Conservation (phyloP, 192 early-diverging fungal species). For the Coemansia umbellata region DNA sequence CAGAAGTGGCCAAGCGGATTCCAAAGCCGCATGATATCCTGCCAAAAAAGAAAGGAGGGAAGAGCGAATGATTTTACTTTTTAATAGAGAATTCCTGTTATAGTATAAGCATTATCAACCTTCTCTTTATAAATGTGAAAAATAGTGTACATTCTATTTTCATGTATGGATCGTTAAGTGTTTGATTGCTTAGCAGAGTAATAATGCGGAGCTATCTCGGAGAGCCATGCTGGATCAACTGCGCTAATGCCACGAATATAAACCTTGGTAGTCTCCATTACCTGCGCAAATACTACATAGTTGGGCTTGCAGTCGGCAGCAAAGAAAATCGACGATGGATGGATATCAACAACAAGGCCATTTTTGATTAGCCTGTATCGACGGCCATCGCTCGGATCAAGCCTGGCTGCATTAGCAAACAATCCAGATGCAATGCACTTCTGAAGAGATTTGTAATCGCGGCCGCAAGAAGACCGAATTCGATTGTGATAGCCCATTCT, state of each 20-base stretch:
- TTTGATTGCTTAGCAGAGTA: slow-evolving; percentile 44
- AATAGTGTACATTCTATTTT: background rate
- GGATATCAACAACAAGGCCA: slow-evolving; percentile 74
- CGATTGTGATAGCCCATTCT: slow-evolving; percentile 72
- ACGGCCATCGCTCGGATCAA: slow-evolving; percentile 68
- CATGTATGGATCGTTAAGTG: background rate
- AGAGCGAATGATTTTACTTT: background rate
- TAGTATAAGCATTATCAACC: no score
- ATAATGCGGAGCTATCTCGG: slow-evolving; percentile 73
- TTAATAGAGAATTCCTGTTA: no score
- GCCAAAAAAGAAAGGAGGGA: slow-evolving; percentile 16
- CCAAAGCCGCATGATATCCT: slow-evolving; percentile 28
- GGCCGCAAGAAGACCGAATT: slow-evolving; percentile 67
- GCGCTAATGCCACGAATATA: slow-evolving; percentile 86
- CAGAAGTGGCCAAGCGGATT: slow-evolving; percentile 43
- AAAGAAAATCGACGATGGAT: slow-evolving; percentile 77
- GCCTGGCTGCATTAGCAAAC: slow-evolving; percentile 83
- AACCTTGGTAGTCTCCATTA: slow-evolving; percentile 79
- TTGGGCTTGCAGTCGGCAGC: slow-evolving; percentile 61
- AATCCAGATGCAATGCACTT: slow-evolving; percentile 87
- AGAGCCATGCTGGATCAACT: slow-evolving; percentile 73
- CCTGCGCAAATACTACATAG: slow-evolving; percentile 83
- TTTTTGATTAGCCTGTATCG: slow-evolving; percentile 83
- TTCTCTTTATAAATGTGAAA: no score
- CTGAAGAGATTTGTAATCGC: slow-evolving; percentile 60